These are phyloP conservation scores for Chionographis japonica DNA, from an alignment of 106 monocot genomes.

Conservation along the genomic window DNA sequence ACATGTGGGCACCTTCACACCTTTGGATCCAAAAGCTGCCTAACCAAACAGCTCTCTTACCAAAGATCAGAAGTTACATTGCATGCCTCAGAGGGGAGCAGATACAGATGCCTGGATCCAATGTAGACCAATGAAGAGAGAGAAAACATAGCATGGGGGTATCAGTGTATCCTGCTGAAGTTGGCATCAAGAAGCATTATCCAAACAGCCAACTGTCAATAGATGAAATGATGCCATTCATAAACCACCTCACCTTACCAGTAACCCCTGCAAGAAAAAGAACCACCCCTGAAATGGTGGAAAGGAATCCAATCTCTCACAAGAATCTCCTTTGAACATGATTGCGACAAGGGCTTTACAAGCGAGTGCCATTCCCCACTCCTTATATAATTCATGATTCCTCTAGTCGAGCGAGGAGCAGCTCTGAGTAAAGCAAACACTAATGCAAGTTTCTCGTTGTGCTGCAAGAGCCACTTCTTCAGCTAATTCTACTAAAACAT, in stretches of 20 bases:
- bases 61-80: no score
- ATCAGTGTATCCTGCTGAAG: no score
- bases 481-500: conserved; percentile 27
- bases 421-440: conserved; percentile 11
- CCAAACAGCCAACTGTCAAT: no score
- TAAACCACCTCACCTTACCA: conserved; percentile 11
- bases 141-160: no score
- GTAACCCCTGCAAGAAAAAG: conserved; percentile 42
- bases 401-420: conserved; percentile 1
- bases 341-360: conserved; percentile 30
- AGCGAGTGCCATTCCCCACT: conserved; percentile 30
- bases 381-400: conserved; percentile 17
- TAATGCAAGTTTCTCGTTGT: conserved; percentile 41
- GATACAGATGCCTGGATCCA: conserved; percentile 11
- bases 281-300: conserved; percentile 32
- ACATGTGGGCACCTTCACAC: no score
- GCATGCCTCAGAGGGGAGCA: no score
- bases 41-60: no score
- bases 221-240: no score
- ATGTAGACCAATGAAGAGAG: no score
- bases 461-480: conserved; percentile 28
- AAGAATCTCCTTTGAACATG: conserved; percentile 21
- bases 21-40: no score
- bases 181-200: no score
- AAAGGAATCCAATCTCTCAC: conserved; percentile 31